A percentile compares a stretch with the other conserved stretches of the same genome.
These are phyloP conservation scores for Cytospora piceae DNA, from an alignment of 2,329 filamentous ascomycete species.

Conservation along the genomic window DNA sequence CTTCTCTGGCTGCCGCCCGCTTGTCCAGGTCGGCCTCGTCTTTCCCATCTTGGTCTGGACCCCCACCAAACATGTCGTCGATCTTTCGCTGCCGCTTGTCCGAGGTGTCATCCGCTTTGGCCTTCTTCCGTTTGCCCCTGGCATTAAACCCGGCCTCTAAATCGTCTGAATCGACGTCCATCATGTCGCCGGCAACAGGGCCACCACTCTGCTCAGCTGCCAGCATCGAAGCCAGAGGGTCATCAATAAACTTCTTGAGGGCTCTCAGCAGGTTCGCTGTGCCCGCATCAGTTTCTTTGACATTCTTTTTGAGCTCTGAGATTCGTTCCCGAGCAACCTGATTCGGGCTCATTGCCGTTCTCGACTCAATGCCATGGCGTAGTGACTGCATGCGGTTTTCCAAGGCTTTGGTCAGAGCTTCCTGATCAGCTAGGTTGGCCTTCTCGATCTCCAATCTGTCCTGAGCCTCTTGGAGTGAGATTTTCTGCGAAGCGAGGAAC, in stretches of 20 bases:
- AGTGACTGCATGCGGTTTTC: conserved; percentile 63
- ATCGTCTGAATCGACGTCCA: conserved; percentile 65
- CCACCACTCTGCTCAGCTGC: conserved; percentile 84
- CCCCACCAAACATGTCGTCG: conserved; percentile 64
- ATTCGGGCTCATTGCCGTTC: conserved; percentile 60
- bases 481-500: conserved; percentile 54
- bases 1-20: conserved; percentile 53
- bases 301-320: conserved; percentile 62
- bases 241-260: conserved; percentile 72
- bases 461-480: conserved; percentile 47
- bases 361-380: conserved; percentile 58
- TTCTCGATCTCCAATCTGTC: conserved; percentile 56
- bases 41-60: conserved; percentile 34
- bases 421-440: conserved; percentile 57
- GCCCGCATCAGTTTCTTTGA: conserved; percentile 62
- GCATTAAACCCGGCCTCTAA: conserved; percentile 63
- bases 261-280: conserved; percentile 64
- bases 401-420: conserved; percentile 56
- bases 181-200: conserved; percentile 76
- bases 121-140: conserved; percentile 59
- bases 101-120: conserved; percentile 41
- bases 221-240: conserved; percentile 72
- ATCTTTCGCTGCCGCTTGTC: conserved; percentile 63
- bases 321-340: conserved; percentile 67
- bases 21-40: conserved; percentile 47